Evolutionary conservation across 2,329 filamentous ascomycete genomes (phyloP).

Genomic region (Botryotinia narcissicola): DNA sequence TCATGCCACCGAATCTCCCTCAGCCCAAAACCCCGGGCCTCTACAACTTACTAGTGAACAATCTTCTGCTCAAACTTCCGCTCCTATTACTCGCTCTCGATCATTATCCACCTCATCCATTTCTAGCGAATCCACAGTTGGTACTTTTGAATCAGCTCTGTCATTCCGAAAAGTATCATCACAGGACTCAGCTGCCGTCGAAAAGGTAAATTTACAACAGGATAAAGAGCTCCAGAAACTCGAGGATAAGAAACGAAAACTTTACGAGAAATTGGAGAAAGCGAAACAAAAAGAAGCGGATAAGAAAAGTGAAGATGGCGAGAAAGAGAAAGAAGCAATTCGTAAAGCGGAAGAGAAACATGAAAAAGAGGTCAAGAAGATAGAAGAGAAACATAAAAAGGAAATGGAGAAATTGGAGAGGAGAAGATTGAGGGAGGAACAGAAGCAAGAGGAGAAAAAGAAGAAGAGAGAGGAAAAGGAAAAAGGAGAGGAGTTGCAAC

Average conservation of each 20-base stretch:
- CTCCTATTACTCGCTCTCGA: constrained; percentile 10
- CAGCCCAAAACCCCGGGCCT: constrained; percentile 31
- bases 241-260: constrained; percentile 56
- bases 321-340: constrained; percentile 50
- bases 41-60: constrained; percentile 34
- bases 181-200: constrained; percentile 41
- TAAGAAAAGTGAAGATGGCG: constrained; percentile 47
- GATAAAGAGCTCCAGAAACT: constrained; percentile 67
- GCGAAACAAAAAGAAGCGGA: constrained; percentile 49
- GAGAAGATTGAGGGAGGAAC: constrained; percentile 60
- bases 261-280: constrained; percentile 61
- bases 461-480: constrained; percentile 54
- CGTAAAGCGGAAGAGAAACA: constrained; percentile 63
- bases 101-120: constrained; percentile 33
- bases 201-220: constrained; percentile 41
- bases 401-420: constrained; percentile 65
- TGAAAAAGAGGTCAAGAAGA: constrained; percentile 60
- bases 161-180: constrained; percentile 39
- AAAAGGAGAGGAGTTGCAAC: constrained; percentile 50
- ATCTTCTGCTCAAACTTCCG: constrained; percentile 34
- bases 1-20: constrained; percentile 20
- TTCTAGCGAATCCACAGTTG: constrained; percentile 47
- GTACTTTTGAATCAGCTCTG: constrained; percentile 50
- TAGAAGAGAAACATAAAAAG: constrained; percentile 63
- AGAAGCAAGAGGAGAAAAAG: constrained; percentile 53